These are phyloP conservation scores for Thinopyrum elongatum DNA, from an alignment of 176 grass and related monocot species.

Conservation along the genomic window DNA sequence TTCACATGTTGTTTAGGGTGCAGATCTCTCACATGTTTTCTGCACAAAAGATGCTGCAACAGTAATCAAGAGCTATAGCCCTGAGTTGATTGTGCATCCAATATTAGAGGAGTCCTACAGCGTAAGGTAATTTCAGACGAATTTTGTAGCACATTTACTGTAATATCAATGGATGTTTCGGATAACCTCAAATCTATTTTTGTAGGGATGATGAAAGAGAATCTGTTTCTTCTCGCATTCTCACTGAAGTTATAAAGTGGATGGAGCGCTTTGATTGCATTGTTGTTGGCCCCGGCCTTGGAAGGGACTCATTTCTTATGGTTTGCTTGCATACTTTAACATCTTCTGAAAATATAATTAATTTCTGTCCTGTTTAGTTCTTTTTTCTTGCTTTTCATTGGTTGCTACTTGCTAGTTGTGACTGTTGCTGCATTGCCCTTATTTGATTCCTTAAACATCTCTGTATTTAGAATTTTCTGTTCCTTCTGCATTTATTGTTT, in stretches of 20 bases:
- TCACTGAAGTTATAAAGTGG: slow-evolving; percentile 83
- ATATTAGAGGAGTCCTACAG: slow-evolving; percentile 90
- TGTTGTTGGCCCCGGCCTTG: slow-evolving; percentile 89
- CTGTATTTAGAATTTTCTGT: background rate
- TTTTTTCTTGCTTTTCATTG: background rate
- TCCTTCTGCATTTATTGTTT: background rate
- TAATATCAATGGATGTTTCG: background rate
- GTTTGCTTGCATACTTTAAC: slow-evolving; percentile 34
- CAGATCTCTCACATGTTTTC: slow-evolving; percentile 95
- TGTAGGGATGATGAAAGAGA: slow-evolving; percentile 65
- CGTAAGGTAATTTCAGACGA: slow-evolving; percentile 58
- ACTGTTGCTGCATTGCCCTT: background rate
- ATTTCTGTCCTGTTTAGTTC: background rate
- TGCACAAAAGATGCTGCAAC: slow-evolving; percentile 95
- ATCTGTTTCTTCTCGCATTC: slow-evolving; percentile 62
- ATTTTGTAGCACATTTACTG: background rate
- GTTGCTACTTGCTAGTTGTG: background rate
- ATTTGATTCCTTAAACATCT: background rate
- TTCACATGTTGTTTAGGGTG: slow-evolving; percentile 61
- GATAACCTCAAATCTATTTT: slow-evolving; percentile 2
- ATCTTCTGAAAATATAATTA: background rate
- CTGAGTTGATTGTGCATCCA: slow-evolving; percentile 94
- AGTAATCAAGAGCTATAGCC: slow-evolving; percentile 97
- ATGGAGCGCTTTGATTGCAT: slow-evolving; percentile 94
- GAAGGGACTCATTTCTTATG: slow-evolving; percentile 93